Evolutionary conservation across 2,329 filamentous ascomycete genomes (phyloP).

Genomic region (Zymoseptoria pseudotritici): DNA sequence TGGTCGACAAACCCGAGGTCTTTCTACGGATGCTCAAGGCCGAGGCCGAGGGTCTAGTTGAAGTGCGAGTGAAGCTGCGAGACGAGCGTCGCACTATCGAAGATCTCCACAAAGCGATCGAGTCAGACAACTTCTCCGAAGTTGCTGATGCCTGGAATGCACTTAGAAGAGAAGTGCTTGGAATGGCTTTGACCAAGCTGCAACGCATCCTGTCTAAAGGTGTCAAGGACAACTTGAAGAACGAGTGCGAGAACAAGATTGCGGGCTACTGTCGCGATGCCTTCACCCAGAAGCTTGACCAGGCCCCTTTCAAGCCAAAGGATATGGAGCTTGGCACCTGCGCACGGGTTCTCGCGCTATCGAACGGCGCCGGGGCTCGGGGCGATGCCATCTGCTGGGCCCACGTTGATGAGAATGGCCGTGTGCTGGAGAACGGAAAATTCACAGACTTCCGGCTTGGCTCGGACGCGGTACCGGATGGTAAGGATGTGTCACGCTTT

Average conservation of each 20-base stretch:
- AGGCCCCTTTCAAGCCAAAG: conserved; percentile 92
- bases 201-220: conserved; percentile 80
- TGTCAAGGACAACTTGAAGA: conserved; percentile 88
- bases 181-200: conserved; percentile 72
- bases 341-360: conserved; percentile 78
- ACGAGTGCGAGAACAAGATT: conserved; percentile 87
- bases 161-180: conserved; percentile 75
- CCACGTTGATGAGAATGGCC: conserved; percentile 87
- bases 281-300: conserved; percentile 83
- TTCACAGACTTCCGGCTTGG: conserved; percentile 67
- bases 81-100: conserved; percentile 68
- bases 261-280: conserved; percentile 82
- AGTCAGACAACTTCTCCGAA: conserved; percentile 92
- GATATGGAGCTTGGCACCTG: conserved; percentile 83
- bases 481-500: conserved; percentile 60
- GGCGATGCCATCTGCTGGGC: conserved; percentile 81
- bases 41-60: conserved; percentile 85
- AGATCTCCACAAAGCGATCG: conserved; percentile 73
- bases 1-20: conserved; percentile 76
- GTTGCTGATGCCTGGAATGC: conserved; percentile 92
- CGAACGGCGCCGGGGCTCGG: conserved; percentile 74
- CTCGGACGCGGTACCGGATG: conserved; percentile 58
- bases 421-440: conserved; percentile 81
- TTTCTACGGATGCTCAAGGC: conserved; percentile 97
- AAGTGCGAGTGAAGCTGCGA: conserved; percentile 72